phyloP scores from a whole-genome alignment of 495 filamentous ascomycete species.

The Emericellopsis terricola region DNA sequence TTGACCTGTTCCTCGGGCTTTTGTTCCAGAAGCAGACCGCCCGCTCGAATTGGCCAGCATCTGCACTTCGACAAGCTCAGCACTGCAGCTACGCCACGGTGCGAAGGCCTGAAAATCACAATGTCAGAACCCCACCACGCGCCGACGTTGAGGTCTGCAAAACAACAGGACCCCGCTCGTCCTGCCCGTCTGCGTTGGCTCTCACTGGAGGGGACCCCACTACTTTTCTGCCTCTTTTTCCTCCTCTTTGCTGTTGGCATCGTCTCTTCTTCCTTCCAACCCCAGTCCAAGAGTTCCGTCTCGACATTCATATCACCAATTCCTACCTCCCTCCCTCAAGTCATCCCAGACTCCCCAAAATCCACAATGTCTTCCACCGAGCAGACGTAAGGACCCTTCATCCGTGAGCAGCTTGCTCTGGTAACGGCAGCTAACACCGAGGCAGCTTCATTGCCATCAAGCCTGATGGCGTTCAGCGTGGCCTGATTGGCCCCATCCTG shows the following conservation, averaged over 20 bases:
- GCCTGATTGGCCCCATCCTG: slow-evolving; percentile 92
- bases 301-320: slow-evolving; percentile 14
- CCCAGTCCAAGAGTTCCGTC: background rate
- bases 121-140: slow-evolving; percentile 3
- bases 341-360: slow-evolving; percentile 15
- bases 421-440: slow-evolving; percentile 25
- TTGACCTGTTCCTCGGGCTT: no score
- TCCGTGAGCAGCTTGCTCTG: slow-evolving; percentile 3
- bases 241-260: slow-evolving; percentile 13
- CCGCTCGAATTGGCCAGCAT: no score
- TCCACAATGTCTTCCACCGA: slow-evolving; percentile 63
- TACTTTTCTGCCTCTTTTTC: slow-evolving; percentile 15
- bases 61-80: no score
- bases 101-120: no score
- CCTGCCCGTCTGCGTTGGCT: background rate
- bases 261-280: slow-evolving; percentile 2
- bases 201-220: background rate
- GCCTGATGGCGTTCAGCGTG: slow-evolving; percentile 99
- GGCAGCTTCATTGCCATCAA: slow-evolving; percentile 96
- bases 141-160: no score
- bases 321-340: slow-evolving; percentile 20
- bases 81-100: no score
- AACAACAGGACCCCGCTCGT: slow-evolving; percentile 3
- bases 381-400: slow-evolving; percentile 68
- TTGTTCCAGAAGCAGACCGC: no score